Base-by-base conservation (phyloP, 495 filamentous ascomycete species). In the Hypoxylon lienhwacheense region DNA sequence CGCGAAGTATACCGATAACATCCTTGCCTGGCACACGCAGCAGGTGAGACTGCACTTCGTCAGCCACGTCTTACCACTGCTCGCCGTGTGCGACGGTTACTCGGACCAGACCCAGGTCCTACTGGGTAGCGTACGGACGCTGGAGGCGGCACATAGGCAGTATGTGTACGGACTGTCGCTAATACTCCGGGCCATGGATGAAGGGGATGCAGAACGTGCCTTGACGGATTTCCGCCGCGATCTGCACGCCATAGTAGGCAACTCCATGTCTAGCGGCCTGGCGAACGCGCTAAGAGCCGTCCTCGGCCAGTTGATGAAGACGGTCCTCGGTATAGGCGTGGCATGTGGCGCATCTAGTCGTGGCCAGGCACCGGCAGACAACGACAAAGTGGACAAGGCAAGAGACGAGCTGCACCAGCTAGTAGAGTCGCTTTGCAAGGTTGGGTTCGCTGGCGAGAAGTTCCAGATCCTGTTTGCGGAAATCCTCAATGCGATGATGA, bases 381-480 rank as follows among this genome's bases (percentile, higher is more conserved):
- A 25, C 20, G 39, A 48, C 26, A 28, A 60, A 8, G 40, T 50
- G 17, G 36, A 48, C n/a, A 49, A 37, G 5, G 70, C 80, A 19
- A 78, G 81, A 16, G 67, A 77, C 26, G 78, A 77, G 21, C 64
- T 88, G 19, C 64, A 84, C 15, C 71, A 74, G 24, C 68, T 89
- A 12, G 70, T 88, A 12, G 76, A 80, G 25, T 79, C 80, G 17
- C 70, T 95, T 11, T 76, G 85, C 46, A 78, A 81, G 17, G 84
- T 91, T 5, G 91, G 90, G 0, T 66, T 95, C 41, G 88, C 83
- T 7, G 86, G 85, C 5, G 84, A 88, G 52, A 78, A 77, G 45
- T 88, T 88, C 40, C 87, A 91, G 63, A 78, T 85, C 34, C 77
- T 87, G 8, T 89, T 93, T 57, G 90, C 87, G 16, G 76, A 84